Evolutionary conservation across 768 basidiomycete species (phyloP), one percentile per base, ranked within the genome.

Genomic region (Amanita rimosa): DNA sequence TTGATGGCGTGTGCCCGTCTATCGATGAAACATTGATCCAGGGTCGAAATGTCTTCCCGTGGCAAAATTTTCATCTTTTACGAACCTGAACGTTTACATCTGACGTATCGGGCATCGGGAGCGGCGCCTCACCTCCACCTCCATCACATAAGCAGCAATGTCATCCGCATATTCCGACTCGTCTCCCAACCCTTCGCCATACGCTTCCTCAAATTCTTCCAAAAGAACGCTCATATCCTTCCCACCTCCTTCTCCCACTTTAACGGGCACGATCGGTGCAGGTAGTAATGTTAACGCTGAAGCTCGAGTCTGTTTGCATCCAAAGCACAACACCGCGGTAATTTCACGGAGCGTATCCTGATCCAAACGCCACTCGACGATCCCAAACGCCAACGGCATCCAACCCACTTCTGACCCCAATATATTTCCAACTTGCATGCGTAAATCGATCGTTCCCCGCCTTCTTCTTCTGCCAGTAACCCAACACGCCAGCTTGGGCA

Each of bases 81-180:
- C 17, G 4, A 39, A 13, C 16, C 2, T n/a, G 17, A 29, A 39
- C 6, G 22, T 11, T 8, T 29, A 31, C 19, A 31, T 31, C 31
- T 31, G 31, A 31, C 31, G 13, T n/a, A 14, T 34, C 6, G 33
- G n/a, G 6, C 19, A 31, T 3, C 14, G 31, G 10, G 34, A 46
- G 21, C 31, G 8, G 34, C 45, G 11, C 16, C 31, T 36, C 34
- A 43, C 48, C 40, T 49, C 48, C 24, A 49, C n/a, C 36, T 49
- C 48, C 33, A 39, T 5, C 48, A 41, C 43, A 13, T 49, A 42
- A 9, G n/a, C 4, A 10, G 39, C 48, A 35, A 49, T 43, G 0
- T 49, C 48, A 22, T 34, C 27, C 26, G 40, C 31, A 13, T 49
- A 49, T n/a, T n/a, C n/a, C n/a, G n/a, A n/a, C 22, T 49, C 48